Conservation (phyloP, 441 rosid species). For the Adansonia gregorii region DNA sequence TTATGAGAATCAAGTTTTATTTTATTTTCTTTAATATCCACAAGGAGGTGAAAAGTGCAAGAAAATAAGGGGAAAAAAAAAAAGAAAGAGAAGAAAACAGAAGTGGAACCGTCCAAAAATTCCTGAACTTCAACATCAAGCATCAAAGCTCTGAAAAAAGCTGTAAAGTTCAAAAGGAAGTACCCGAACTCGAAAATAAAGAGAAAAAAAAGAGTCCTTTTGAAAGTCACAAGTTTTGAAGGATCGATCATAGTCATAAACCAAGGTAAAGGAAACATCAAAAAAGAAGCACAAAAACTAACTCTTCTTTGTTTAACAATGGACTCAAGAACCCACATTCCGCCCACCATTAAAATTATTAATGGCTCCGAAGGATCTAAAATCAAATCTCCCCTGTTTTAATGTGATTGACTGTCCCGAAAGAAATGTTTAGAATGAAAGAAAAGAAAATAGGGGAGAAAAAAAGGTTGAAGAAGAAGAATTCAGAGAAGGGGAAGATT, state of each 20-base stretch:
- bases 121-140: conserved; percentile 51
- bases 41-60: conserved; percentile 17
- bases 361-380: not conserved
- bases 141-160: conserved; percentile 41
- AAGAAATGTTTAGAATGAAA: not conserved
- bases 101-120: conserved; percentile 47
- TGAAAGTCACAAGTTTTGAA: conserved; percentile 19
- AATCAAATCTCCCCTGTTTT: not conserved
- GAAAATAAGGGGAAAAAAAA: conserved; percentile 17
- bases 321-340: conserved; percentile 3
- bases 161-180: conserved; percentile 42
- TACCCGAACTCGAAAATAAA: conserved; percentile 32
- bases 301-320: not conserved
- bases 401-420: not conserved
- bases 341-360: not conserved
- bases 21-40: not conserved
- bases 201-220: not conserved
- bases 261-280: not conserved
- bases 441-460: not conserved
- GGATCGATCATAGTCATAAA: conserved; percentile 15
- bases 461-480: not conserved
- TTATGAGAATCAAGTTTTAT: conserved; percentile 12
- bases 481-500: not conserved
- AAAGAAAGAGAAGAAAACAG: conserved; percentile 33
- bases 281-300: not conserved